Evolutionary conservation across 257 asterid species (phyloP), one percentile per base, ranked within the genome.

Genomic region (Salvia rosmarinus): DNA sequence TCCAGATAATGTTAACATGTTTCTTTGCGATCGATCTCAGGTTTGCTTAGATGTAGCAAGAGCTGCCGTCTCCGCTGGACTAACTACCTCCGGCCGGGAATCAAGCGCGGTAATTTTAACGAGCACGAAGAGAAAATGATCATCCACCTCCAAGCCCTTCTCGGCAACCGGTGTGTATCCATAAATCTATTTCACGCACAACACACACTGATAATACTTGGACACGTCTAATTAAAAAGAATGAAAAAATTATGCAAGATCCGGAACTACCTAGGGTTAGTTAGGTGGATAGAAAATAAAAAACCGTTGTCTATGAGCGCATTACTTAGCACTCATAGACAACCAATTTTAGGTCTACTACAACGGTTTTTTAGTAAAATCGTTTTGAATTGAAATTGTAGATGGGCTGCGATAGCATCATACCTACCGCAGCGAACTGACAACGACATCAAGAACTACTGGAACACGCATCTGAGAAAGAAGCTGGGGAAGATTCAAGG

Each of bases 401-500:
- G 98, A 80, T 92, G 96, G 98, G 98, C 98, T 40, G 98, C 98
- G 16, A 92, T 92, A 88, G 98, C 98, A 52, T 89, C 96, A 0
- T 91, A 89, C 79, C 90, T 91, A 51, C 96, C 96, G 0, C 83
- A 87, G 21, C 78, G 97, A 74, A 89, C 97, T 2, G 97, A 91
- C 81, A 91, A 91, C 40, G 98, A 91, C 61, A 88, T 91, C 58
- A 91, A 91, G 70, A 91, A 91, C 72, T 89, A 86, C 20, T 91
- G 96, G 98, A 91, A 89, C 80, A 89, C 98, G 1, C 94, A 91
- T 80, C 62, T 91, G 87, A 85, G 81, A 20, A 91, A 88, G 85
- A 91, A 89, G 83, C 83, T 88, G 1, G 74, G 46, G 56, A 86
- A 84, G 74, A 74, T 60, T 40, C 78, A 86, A 44, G 86, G 87